Base-by-base conservation (phyloP, 768 basidiomycete species). In the Kwoniella sp. region DNA sequence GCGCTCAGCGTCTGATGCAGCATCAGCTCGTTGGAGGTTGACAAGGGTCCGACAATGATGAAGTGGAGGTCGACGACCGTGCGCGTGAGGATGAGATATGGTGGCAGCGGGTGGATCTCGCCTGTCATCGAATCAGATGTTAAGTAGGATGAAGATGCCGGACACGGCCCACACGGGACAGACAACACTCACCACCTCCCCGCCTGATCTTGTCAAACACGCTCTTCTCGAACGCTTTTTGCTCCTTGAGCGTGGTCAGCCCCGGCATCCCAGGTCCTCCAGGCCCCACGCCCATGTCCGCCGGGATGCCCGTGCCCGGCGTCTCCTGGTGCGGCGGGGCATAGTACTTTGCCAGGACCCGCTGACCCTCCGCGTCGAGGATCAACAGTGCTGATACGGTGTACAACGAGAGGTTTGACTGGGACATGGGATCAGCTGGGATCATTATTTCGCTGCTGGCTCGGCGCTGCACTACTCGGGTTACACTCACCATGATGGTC, bases 331-430 rank as follows among this genome's bases (percentile, higher is more conserved):
- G 87, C 78, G 75, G 82, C n/a, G 89, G 80, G 47, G 80, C 81
- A 71, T 93, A 98, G 79, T 98, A 98, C 74, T 98, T 98, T 26
- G 93, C 88, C 9, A 99, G 81, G 23, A 98, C 86, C 43, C 95
- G 87, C 68, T 89, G 85, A 19, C 92, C 92, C 63, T 96, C 92
- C n/a, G 84, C 79, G 79, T 99, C 95, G 64, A 96, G 84, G 67
- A 96, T 83, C 59, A 99, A 71, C 73, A 98, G 87, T 0, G 85
- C 89, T 39, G 85, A 82, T 53, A 92, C 78, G 64, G 85, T 85
- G 78, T 96, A 92, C 38, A 99, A 79, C 7, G 90, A 85, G 44
- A 95, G 78, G 71, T 93, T 95, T 19, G 76, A 59, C 77, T 77
- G 33, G n/a, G n/a, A n/a, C n/a, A n/a, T n/a, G n/a, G n/a, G n/a